Conservation (phyloP, 208 protist genomes). For the Leishmania guyanensis region DNA sequence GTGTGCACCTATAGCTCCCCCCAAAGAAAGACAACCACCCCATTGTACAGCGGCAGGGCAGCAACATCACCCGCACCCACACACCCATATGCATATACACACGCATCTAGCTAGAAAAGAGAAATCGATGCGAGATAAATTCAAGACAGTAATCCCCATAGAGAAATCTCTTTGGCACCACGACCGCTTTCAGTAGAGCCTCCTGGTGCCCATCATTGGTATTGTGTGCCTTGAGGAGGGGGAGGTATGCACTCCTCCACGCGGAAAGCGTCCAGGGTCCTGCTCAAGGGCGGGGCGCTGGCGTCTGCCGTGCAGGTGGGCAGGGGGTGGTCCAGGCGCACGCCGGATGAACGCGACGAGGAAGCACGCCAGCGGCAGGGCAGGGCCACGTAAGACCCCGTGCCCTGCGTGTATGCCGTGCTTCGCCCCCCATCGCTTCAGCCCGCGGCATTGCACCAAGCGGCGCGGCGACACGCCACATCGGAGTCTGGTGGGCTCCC, state of each 20-base stretch:
- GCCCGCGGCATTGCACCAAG: too few species aligned
- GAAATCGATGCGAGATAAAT: too few species aligned
- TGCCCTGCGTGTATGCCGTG: not conserved
- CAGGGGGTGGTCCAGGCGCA: not conserved
- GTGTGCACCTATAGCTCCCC: too few species aligned
- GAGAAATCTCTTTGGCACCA: not conserved
- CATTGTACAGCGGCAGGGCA: too few species aligned
- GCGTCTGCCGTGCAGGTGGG: not conserved
- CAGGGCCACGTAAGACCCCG: not conserved
- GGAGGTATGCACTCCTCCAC: not conserved
- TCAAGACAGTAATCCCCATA: too few species aligned
- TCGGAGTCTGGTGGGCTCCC: not conserved
- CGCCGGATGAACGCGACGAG: not conserved
- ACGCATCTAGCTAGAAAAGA: too few species aligned
- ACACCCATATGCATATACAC: too few species aligned
- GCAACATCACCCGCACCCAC: too few species aligned
- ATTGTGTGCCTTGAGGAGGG: not conserved
- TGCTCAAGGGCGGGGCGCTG: not conserved
- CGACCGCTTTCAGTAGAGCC: not conserved
- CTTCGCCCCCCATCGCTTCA: not conserved
- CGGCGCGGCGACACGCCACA: too few species aligned
- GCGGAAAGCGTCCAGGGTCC: not conserved
- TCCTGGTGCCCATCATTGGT: not conserved
- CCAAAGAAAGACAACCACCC: too few species aligned
- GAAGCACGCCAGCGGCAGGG: not conserved